Conservation (phyloP, 2,329 filamentous ascomycete species). For the Tolypocladium tropicale region DNA sequence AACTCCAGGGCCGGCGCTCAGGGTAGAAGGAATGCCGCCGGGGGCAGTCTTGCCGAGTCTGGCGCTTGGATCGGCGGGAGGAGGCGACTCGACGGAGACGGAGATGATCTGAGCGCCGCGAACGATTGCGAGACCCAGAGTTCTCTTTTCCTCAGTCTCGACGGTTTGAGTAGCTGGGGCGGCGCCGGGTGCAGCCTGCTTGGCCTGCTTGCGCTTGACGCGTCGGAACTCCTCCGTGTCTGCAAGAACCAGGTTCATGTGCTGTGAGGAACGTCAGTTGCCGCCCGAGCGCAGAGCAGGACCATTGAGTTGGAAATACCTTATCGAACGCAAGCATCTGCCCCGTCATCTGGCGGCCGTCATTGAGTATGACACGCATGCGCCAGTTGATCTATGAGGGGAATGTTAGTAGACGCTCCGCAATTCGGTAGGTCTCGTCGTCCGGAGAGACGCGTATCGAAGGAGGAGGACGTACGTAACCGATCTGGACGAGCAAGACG, state of each 20-base stretch:
- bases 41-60: constrained; percentile 71
- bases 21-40: constrained; percentile 56
- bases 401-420: constrained; percentile 1
- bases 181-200: constrained; percentile 55
- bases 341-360: constrained; percentile 91
- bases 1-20: constrained; percentile 80
- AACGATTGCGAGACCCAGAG: constrained; percentile 88
- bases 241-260: constrained; percentile 98
- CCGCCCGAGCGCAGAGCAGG: background rate
- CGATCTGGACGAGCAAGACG: constrained; percentile 44
- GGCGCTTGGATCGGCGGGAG: constrained; percentile 84
- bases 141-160: constrained; percentile 93
- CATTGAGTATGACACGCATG: constrained; percentile 92
- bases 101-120: constrained; percentile 93
- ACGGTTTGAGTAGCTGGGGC: constrained; percentile 52
- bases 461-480: constrained; percentile 51
- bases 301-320: constrained; percentile 34
- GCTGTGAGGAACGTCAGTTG: constrained; percentile 38
- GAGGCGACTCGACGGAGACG: constrained; percentile 88
- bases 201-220: constrained; percentile 74
- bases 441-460: background rate
- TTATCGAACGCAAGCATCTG: constrained; percentile 99
- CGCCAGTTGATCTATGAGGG: constrained; percentile 88
- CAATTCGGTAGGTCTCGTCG: background rate
- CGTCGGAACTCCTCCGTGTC: constrained; percentile 97